A percentile compares a stretch with the other conserved stretches of the same genome.
Conservation (phyloP, 495 filamentous ascomycete species). For the Aspergillus nidulans region DNA sequence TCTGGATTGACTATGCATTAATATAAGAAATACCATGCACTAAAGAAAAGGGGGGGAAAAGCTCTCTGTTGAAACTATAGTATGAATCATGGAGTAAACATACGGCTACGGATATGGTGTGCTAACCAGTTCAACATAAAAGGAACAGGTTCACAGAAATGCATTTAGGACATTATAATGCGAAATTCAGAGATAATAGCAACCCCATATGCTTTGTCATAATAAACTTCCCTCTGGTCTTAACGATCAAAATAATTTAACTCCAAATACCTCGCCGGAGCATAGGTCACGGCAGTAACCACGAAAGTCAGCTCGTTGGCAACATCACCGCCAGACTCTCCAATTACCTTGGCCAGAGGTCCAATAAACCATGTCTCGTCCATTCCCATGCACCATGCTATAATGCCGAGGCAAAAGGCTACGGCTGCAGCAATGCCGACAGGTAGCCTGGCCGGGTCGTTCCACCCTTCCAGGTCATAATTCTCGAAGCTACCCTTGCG, state of each 20-base stretch:
- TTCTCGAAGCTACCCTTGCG: constrained; percentile 24
- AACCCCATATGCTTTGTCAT: too few relatives aligned
- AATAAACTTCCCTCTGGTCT: too few relatives aligned
- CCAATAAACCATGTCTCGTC: constrained; percentile 30
- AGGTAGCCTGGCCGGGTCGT: constrained; percentile 5
- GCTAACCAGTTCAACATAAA: too few relatives aligned
- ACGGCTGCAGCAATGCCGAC: not conserved
- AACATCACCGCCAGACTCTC: constrained; percentile 49
- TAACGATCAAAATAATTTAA: constrained; percentile 9
- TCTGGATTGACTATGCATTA: too few relatives aligned
- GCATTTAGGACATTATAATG: too few relatives aligned
- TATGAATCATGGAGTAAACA: too few relatives aligned
- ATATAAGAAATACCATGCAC: too few relatives aligned
- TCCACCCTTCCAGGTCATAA: constrained; percentile 7
- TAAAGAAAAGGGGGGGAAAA: too few relatives aligned
- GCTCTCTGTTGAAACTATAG: too few relatives aligned
- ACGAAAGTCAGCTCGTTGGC: constrained; percentile 51
- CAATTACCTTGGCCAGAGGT: constrained; percentile 44
- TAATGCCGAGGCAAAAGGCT: not conserved
- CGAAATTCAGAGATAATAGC: too few relatives aligned
- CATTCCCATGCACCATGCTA: constrained; percentile 8
- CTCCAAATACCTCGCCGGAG: constrained; percentile 39
- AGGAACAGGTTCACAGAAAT: too few relatives aligned
- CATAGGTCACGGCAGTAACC: constrained; percentile 38
- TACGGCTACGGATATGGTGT: too few relatives aligned